Conservation (phyloP, 2,329 filamentous ascomycete species). For the Lojkania enalia region DNA sequence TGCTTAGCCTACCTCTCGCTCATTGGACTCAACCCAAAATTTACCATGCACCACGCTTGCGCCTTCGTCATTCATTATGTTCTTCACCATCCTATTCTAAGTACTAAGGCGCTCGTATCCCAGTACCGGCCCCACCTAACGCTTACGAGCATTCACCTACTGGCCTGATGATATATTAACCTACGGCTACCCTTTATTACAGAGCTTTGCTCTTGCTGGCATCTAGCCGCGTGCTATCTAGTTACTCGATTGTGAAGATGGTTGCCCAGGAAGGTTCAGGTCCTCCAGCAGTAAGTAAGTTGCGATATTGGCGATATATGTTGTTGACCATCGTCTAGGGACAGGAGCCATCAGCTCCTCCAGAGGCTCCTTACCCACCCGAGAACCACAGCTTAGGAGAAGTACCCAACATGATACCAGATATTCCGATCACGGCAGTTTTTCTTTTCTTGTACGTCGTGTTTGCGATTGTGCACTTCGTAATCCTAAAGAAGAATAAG, state of each 20-base stretch:
- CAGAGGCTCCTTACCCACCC: constrained; percentile 37
- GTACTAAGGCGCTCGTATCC: constrained; percentile 22
- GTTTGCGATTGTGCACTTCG: constrained; percentile 47
- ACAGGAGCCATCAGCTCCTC: constrained; percentile 13
- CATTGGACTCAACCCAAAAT: constrained; percentile 14
- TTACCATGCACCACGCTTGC: constrained; percentile 18
- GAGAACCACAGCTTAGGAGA: constrained; percentile 32
- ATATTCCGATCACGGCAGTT: constrained; percentile 47
- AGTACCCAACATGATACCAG: constrained; percentile 34
- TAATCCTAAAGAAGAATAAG: constrained; percentile 46
- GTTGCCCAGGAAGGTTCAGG: too few relatives aligned
- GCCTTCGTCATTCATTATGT: constrained; percentile 27
- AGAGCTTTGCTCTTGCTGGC: too few relatives aligned
- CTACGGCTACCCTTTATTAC: too few relatives aligned
- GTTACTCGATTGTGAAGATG: too few relatives aligned
- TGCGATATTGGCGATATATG: not conserved
- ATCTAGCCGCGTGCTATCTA: too few relatives aligned
- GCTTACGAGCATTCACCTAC: constrained; percentile 3
- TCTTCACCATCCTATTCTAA: constrained; percentile 21
- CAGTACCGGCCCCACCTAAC: constrained; percentile 22
- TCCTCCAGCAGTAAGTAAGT: too few relatives aligned
- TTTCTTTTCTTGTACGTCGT: constrained; percentile 49
- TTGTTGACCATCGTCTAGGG: not conserved
- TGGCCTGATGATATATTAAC: too few relatives aligned
- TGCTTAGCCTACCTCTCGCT: constrained; percentile 9